Evolutionary conservation across 108 stramenopile genomes (phyloP), one percentile per base, ranked within the genome.

Genomic region (Pseudonitzschia delicatissima): DNA sequence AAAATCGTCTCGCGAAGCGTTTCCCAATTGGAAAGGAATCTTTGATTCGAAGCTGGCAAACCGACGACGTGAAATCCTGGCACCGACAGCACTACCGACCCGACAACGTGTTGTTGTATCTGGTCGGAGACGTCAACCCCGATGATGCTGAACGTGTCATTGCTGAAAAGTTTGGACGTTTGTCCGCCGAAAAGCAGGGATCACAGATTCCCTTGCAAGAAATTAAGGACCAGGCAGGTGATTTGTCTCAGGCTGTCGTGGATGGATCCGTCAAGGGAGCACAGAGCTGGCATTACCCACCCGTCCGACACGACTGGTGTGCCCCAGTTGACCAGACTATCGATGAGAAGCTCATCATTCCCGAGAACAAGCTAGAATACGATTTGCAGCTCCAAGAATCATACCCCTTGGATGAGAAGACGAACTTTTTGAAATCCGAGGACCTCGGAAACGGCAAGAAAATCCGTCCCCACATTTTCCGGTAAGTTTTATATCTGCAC

Each of bases 11-110:
- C 63, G 93, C 95, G 8, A 92, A 95, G 68, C 82, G 98, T 15
- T 98, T 98, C 69, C 98, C 98, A 23, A 98, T 98, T 81, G 98
- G 98, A 12, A 96, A 97, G 62, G 97, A 97, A 75, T 78, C 74
- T 28, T 80, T 97, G 39, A 98, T 98, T 77, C 86, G 82, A 21
- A 78, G 40, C 27, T 98, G 98, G 96, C 69, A 86, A 37, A 72
- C 72, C 34, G 93, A 91, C 66, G 96, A 98, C 85, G 92, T 98
- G 49, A 81, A 84, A 50, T 85, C 91, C n/a, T 97, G 94, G 92
- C 96, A 98, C 82, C 60, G 93, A 52, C 93, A 88, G 58, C 96
- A 97, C 76, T 98, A 98, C 74, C 92, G 97, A 47, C 98, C 98
- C 29, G 97, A 97, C 71, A 98, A 98, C 72, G 96, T 96, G n/a